These are phyloP conservation scores for Trifolium repens DNA, from an alignment of 306 rosid genomes.

Conservation along the genomic window DNA sequence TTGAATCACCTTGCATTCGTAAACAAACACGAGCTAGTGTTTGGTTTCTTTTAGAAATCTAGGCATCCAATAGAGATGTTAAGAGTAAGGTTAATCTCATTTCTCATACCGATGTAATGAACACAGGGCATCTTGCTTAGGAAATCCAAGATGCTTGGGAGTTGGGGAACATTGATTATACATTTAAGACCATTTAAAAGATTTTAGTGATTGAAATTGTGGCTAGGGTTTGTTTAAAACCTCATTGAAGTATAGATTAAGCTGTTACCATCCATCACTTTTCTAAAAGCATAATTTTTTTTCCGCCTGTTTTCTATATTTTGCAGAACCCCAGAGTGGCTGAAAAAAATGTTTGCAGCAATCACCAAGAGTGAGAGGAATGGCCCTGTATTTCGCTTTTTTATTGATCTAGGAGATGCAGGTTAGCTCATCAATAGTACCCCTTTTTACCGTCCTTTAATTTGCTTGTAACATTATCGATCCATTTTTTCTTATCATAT, in stretches of 20 bases:
- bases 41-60: slow-evolving; percentile 7
- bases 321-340: slow-evolving; percentile 92
- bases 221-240: slow-evolving; percentile 23
- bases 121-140: not conserved
- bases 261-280: slow-evolving; percentile 11
- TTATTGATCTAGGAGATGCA: slow-evolving; percentile 98
- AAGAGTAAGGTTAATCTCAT: slow-evolving; percentile 11
- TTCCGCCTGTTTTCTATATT: slow-evolving; percentile 27
- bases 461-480: slow-evolving; percentile 12
- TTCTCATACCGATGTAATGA: not conserved
- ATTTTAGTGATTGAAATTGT: slow-evolving; percentile 17
- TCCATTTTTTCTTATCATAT: slow-evolving; percentile 14
- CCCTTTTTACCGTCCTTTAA: slow-evolving; percentile 4
- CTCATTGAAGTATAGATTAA: slow-evolving; percentile 18
- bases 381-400: slow-evolving; percentile 92
- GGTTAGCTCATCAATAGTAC: slow-evolving; percentile 54
- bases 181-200: slow-evolving; percentile 22
- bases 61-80: not conserved
- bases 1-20: slow-evolving; percentile 1
- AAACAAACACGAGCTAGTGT: not conserved
- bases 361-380: slow-evolving; percentile 82
- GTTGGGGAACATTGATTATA: not conserved
- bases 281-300: slow-evolving; percentile 13
- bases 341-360: slow-evolving; percentile 82
- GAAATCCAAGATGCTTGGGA: slow-evolving; percentile 11